phyloP scores from a whole-genome alignment of 345 rosid species.

The Populus ilicifolia region DNA sequence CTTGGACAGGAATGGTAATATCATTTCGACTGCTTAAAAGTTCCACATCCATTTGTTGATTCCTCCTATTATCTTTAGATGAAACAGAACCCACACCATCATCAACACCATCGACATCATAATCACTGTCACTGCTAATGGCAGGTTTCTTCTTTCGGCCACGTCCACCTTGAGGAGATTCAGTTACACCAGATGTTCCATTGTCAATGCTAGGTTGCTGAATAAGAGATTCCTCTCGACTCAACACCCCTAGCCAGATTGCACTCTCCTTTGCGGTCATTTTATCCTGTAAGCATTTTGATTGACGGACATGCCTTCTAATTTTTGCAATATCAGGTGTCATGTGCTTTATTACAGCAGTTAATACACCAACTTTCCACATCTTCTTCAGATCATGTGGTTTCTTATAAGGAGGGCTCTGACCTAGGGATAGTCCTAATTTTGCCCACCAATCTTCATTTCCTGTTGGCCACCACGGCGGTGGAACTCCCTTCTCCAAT shows the following conservation, averaged over 20 bases:
- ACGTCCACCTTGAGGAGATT: conserved; percentile 40
- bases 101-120: conserved; percentile 76
- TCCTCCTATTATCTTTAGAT: conserved; percentile 63
- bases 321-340: conserved; percentile 94
- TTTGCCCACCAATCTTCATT: conserved; percentile 95
- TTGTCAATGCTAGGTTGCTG: conserved; percentile 83
- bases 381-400: conserved; percentile 98
- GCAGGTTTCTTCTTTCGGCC: conserved; percentile 44
- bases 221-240: conserved; percentile 72
- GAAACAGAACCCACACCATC: conserved; percentile 76
- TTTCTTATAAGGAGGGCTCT: conserved; percentile 82
- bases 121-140: conserved; percentile 64
- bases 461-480: conserved; percentile 99
- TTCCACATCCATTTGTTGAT: conserved; percentile 37
- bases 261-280: conserved; percentile 99
- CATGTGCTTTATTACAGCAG: conserved; percentile 97
- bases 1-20: conserved; percentile 25
- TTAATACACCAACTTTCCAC: conserved; percentile 97
- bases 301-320: conserved; percentile 83
- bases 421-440: conserved; percentile 56
- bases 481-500: conserved; percentile 79
- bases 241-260: conserved; percentile 90
- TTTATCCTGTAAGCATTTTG: conserved; percentile 98
- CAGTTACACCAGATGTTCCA: conserved; percentile 80
- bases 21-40: conserved; percentile 21